These are phyloP conservation scores for Crepidotus variabilis DNA, from an alignment of 768 basidiomycete genomes.

Conservation along the genomic window DNA sequence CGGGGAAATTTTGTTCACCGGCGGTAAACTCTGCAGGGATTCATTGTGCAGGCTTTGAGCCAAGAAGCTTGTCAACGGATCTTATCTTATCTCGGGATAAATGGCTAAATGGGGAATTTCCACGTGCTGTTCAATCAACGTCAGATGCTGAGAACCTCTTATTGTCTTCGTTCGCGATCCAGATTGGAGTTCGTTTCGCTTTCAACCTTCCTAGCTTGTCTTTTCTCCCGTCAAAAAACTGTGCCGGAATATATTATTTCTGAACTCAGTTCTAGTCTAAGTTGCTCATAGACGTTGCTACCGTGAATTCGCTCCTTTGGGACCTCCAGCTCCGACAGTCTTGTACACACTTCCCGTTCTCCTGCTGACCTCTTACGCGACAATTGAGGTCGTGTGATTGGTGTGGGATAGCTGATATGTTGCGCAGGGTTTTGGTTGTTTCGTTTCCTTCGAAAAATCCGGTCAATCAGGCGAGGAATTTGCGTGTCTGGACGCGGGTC, in stretches of 20 bases:
- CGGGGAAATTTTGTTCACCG: neutral
- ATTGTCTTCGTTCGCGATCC: conserved; percentile 4
- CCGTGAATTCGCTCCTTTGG: neutral
- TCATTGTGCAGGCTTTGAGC: neutral
- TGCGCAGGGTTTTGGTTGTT: neutral
- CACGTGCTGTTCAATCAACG: neutral
- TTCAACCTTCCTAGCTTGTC: conserved; percentile 11
- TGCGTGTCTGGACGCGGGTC: neutral
- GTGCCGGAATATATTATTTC: neutral
- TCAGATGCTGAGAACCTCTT: conserved; percentile 5
- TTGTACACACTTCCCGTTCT: neutral
- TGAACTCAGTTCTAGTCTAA: neutral
- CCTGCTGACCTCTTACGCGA: neutral
- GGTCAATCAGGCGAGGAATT: neutral
- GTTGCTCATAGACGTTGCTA: neutral
- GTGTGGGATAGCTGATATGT: neutral
- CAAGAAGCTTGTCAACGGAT: neutral
- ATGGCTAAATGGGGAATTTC: neutral
- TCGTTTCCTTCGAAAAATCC: neutral
- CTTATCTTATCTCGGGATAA: conserved; percentile 11
- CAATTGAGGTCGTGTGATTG: neutral
- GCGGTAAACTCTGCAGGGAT: too few relatives aligned
- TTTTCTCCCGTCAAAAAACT: conserved; percentile 4
- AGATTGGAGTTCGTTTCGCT: conserved; percentile 2
- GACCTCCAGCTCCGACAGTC: neutral